Evolutionary conservation across 495 filamentous ascomycete species (phyloP).

Genomic region (Hypomontagnella monticulosa): DNA sequence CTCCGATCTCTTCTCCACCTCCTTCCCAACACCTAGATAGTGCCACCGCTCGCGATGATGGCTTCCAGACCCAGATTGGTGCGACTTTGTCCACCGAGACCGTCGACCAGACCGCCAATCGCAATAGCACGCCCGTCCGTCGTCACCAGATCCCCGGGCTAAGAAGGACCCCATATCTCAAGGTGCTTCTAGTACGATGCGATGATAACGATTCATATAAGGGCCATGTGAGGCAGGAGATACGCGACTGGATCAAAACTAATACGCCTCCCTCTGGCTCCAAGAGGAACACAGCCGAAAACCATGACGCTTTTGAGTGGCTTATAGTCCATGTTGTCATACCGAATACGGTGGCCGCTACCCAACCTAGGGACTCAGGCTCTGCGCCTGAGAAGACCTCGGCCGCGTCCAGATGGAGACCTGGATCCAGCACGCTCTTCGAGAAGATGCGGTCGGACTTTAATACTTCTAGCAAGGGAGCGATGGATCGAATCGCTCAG

Average conservation of each 20-base stretch:
- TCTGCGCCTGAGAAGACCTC: slow-evolving; percentile 55
- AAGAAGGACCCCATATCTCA: slow-evolving; percentile 92
- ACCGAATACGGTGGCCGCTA: slow-evolving; percentile 78
- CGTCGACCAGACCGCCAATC: slow-evolving; percentile 40
- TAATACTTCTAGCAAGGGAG: slow-evolving; percentile 81
- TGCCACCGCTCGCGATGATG: slow-evolving; percentile 56
- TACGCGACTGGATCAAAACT: slow-evolving; percentile 90
- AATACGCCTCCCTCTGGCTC: slow-evolving; percentile 65
- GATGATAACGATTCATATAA: slow-evolving; percentile 97
- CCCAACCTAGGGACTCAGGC: slow-evolving; percentile 67
- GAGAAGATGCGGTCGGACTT: slow-evolving; percentile 94
- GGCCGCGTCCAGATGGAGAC: slow-evolving; percentile 74
- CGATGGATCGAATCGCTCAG: slow-evolving; percentile 83
- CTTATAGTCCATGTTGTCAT: slow-evolving; percentile 90
- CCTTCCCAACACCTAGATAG: slow-evolving; percentile 54
- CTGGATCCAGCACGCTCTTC: slow-evolving; percentile 79
- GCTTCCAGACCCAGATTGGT: slow-evolving; percentile 58
- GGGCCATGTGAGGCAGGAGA: slow-evolving; percentile 72
- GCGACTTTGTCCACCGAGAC: slow-evolving; percentile 47
- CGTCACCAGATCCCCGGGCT: slow-evolving; percentile 96
- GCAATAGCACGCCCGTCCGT: slow-evolving; percentile 52
- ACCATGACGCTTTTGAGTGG: slow-evolving; percentile 98
- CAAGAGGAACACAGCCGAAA: slow-evolving; percentile 65
- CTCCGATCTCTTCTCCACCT: slow-evolving; percentile 51
- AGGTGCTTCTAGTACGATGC: slow-evolving; percentile 86